Conservation (phyloP, 1,139 yeast genomes). For the Arxiozyma slooffiae region DNA sequence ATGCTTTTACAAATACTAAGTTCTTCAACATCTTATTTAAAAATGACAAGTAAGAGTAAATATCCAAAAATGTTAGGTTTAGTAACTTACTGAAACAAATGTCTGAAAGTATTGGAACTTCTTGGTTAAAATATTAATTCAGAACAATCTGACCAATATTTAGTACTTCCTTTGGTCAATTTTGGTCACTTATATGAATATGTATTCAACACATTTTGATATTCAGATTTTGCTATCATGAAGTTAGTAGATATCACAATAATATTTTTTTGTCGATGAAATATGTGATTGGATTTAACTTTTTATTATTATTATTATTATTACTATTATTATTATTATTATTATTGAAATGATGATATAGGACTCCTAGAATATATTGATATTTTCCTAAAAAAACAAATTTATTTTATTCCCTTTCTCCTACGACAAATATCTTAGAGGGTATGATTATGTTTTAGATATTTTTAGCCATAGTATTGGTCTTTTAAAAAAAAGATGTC, state of each 20-base stretch:
- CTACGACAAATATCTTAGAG: conserved; percentile 72
- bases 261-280: conserved; percentile 6
- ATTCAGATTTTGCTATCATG: conserved; percentile 40
- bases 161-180: conserved; percentile 38
- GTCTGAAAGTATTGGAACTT: conserved; percentile 42
- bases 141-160: conserved; percentile 77
- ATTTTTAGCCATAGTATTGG: conserved; percentile 33
- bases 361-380: conserved; percentile 35
- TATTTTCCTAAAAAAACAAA: conserved; percentile 49
- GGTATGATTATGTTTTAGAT: conserved; percentile 47
- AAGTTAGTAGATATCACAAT: conserved; percentile 24
- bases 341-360: conserved; percentile 21
- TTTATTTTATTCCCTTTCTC: conserved; percentile 64
- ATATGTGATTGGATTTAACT: conserved; percentile 9
- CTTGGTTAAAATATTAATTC: conserved; percentile 59
- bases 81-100: conserved; percentile 39
- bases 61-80: conserved; percentile 30
- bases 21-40: conserved; percentile 41
- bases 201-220: conserved; percentile 53
- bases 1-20: conserved; percentile 34
- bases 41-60: conserved; percentile 33
- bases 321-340: no score
- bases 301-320: no score
- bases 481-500: conserved; percentile 38
- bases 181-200: conserved; percentile 32